phyloP scores from a whole-genome alignment of 2,329 filamentous ascomycete species.

The Dendryphion nanum region DNA sequence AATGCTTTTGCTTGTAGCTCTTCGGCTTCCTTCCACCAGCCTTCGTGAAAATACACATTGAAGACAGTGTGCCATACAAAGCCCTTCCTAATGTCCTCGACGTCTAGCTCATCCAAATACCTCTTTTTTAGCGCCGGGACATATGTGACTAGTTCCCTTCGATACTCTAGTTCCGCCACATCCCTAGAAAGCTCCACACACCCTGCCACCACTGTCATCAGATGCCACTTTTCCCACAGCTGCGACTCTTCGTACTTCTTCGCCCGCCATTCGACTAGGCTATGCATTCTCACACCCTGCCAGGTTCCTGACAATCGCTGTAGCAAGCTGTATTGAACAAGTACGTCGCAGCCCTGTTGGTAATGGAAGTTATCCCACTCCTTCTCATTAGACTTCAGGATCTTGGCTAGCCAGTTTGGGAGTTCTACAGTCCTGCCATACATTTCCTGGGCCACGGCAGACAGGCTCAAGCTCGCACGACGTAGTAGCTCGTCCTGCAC shows the following conservation, averaged over 20 bases:
- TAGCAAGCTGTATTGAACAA: neutral
- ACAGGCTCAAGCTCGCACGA: conserved; percentile 5
- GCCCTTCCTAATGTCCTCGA: neutral
- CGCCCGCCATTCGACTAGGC: neutral
- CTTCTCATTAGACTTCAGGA: neutral
- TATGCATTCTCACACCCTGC: neutral
- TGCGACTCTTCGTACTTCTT: conserved; percentile 2
- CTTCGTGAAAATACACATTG: neutral
- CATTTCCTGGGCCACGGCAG: neutral
- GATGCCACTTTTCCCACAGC: conserved; percentile 4
- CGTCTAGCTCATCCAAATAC: conserved; percentile 1
- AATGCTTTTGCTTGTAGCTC: neutral
- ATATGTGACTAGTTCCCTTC: conserved; percentile 1
- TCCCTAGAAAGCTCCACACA: conserved; percentile 3
- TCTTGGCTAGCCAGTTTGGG: neutral
- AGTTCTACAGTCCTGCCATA: neutral
- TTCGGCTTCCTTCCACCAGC: conserved; percentile 1
- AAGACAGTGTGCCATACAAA: neutral
- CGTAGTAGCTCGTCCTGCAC: conserved; percentile 7
- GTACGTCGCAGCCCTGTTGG: neutral
- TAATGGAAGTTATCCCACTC: neutral
- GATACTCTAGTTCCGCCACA: neutral
- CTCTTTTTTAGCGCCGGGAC: neutral
- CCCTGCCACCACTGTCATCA: conserved; percentile 1
- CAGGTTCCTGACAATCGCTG: neutral